Evolutionary conservation across 2,329 filamentous ascomycete genomes (phyloP).

Genomic region (Metarhizium album): DNA sequence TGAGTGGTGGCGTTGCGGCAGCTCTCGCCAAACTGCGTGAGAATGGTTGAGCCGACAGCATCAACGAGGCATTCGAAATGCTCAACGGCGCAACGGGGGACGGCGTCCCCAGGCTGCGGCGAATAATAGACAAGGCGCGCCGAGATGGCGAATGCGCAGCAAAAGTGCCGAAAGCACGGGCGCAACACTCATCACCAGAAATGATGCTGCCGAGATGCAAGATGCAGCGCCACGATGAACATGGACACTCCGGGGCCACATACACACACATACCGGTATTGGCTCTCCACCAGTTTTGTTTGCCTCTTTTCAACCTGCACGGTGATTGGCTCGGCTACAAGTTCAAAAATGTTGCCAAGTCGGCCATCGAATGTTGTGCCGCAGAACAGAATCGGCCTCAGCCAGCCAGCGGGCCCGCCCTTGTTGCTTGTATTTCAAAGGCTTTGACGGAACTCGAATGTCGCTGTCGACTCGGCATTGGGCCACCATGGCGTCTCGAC

Average conservation of each 20-base stretch:
- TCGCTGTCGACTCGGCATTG: background rate
- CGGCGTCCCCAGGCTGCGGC: background rate
- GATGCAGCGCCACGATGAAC: background rate
- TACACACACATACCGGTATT: too few species aligned
- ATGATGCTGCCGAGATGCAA: background rate
- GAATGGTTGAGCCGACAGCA: conserved; percentile 11
- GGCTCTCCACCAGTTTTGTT: too few species aligned
- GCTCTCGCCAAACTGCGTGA: conserved; percentile 49
- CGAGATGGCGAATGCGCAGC: conserved; percentile 1
- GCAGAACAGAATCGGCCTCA: too few species aligned
- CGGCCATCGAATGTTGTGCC: too few species aligned
- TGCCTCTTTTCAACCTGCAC: background rate
- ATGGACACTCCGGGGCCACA: background rate
- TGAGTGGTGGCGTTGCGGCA: conserved; percentile 49
- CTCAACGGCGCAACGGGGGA: background rate
- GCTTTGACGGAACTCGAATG: background rate
- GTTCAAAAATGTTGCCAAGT: background rate
- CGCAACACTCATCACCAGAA: background rate
- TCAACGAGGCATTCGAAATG: too few species aligned
- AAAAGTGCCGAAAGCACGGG: conserved; percentile 5
- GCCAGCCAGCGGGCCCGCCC: too few species aligned
- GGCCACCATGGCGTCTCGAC: background rate
- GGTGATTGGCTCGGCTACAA: background rate
- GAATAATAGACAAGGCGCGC: background rate
- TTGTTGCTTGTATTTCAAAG: background rate